Conservation (phyloP, 768 basidiomycete genomes). For the Russula dissimulans region DNA sequence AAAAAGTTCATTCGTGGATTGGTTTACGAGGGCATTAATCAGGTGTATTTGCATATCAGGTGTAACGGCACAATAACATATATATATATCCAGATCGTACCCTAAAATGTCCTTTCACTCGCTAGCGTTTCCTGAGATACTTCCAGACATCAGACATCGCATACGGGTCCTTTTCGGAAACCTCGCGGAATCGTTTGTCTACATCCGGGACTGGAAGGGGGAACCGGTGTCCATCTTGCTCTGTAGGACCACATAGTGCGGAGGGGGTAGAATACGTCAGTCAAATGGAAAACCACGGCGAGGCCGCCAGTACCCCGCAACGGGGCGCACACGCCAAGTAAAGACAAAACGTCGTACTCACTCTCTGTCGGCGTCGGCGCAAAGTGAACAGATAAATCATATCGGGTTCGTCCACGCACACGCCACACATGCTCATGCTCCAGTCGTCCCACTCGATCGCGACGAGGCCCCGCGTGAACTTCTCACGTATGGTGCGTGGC, state of each 20-base stretch:
- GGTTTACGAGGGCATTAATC: neutral
- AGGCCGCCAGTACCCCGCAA: no score
- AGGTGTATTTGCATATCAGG: neutral
- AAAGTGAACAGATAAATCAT: conserved; percentile 17
- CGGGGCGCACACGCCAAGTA: neutral
- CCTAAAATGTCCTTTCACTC: neutral
- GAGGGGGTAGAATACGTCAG: neutral
- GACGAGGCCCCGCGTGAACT: conserved; percentile 6
- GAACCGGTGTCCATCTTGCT: conserved; percentile 15
- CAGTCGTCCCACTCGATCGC: conserved; percentile 19
- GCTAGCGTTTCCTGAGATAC: neutral
- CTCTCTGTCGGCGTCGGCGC: conserved; percentile 18
- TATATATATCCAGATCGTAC: neutral
- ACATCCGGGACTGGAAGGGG: conserved; percentile 17
- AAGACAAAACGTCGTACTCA: neutral
- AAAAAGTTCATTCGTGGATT: no score
- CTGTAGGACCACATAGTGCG: neutral
- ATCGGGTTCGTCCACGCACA: conserved; percentile 9
- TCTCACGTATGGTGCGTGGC: conserved; percentile 7
- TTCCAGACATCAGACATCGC: neutral
- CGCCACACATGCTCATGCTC: conserved; percentile 13
- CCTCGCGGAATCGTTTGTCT: conserved; percentile 12
- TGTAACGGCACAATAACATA: neutral
- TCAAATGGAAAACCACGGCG: neutral
- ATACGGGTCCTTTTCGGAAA: neutral